Conservation (phyloP, 306 rosid genomes). For the Lathyrus tuberosus region DNA sequence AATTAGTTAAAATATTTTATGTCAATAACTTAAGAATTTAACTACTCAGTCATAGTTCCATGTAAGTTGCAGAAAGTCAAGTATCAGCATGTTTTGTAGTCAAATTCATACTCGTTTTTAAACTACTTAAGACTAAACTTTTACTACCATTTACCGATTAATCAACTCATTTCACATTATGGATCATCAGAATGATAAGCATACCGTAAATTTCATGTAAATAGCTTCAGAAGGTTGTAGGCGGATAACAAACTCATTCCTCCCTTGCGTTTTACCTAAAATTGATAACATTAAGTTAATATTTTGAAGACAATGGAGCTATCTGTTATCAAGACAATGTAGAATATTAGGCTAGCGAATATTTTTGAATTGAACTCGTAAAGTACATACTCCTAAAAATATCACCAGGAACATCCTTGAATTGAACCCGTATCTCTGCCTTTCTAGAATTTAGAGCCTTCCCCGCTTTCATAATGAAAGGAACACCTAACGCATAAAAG, state of each 20-base stretch:
- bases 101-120: too few species aligned
- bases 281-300: slow-evolving; percentile 22
- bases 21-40: too few species aligned
- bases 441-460: slow-evolving; percentile 88
- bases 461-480: slow-evolving; percentile 93
- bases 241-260: slow-evolving; percentile 87
- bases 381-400: slow-evolving; percentile 80
- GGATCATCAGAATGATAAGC: slow-evolving; percentile 24
- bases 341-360: neutral
- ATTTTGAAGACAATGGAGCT: neutral
- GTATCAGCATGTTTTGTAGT: too few species aligned
- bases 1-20: neutral
- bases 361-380: neutral
- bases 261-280: slow-evolving; percentile 80
- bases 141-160: too few species aligned
- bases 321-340: slow-evolving; percentile 28
- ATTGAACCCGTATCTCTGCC: slow-evolving; percentile 95
- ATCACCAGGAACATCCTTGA: slow-evolving; percentile 99
- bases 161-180: neutral
- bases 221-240: slow-evolving; percentile 85
- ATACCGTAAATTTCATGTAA: slow-evolving; percentile 88
- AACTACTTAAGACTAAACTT: too few species aligned
- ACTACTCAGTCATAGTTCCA: too few species aligned
- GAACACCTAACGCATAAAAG: slow-evolving; percentile 66
- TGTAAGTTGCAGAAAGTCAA: too few species aligned